Conservation (phyloP, 805 yeast species). For the Saccharomycopsis oosterbeekiorum region DNA sequence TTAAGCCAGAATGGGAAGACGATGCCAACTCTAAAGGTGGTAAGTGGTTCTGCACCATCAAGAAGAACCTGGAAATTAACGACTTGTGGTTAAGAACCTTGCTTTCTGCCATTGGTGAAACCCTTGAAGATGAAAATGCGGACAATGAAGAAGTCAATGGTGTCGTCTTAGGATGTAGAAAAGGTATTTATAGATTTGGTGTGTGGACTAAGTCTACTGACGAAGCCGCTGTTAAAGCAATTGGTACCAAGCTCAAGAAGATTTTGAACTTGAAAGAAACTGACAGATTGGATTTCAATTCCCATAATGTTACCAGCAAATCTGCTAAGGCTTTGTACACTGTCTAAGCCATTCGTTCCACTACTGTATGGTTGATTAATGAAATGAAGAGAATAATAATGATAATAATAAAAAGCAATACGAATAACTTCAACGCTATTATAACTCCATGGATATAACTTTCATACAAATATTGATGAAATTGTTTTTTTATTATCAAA, state of each 20-base stretch:
- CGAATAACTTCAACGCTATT: too few relatives aligned
- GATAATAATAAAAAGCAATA: too few relatives aligned
- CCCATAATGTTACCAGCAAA: slow-evolving; percentile 36
- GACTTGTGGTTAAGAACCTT: slow-evolving; percentile 88
- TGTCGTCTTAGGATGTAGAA: slow-evolving; percentile 82
- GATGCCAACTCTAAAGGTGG: slow-evolving; percentile 81
- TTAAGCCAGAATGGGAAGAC: slow-evolving; percentile 99
- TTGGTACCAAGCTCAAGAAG: slow-evolving; percentile 82
- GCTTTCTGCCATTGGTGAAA: slow-evolving; percentile 89
- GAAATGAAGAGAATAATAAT: neutral
- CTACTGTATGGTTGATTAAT: neutral
- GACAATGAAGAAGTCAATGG: slow-evolving; percentile 86
- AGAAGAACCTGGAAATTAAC: slow-evolving; percentile 53
- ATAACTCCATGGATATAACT: too few relatives aligned
- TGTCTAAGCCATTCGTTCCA: slow-evolving; percentile 1
- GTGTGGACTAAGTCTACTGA: slow-evolving; percentile 86
- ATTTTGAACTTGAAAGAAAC: slow-evolving; percentile 66
- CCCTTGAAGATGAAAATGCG: slow-evolving; percentile 48
- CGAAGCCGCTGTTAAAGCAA: slow-evolving; percentile 50
- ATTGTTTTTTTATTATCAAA: too few relatives aligned
- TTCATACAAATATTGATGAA: too few relatives aligned
- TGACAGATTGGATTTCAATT: slow-evolving; percentile 71
- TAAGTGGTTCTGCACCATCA: slow-evolving; percentile 76
- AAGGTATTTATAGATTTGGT: slow-evolving; percentile 72
- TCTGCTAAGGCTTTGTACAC: slow-evolving; percentile 6